Evolutionary conservation across 2,329 filamentous ascomycete genomes (phyloP).

Genomic region (Pseudogymnoascus sp.): DNA sequence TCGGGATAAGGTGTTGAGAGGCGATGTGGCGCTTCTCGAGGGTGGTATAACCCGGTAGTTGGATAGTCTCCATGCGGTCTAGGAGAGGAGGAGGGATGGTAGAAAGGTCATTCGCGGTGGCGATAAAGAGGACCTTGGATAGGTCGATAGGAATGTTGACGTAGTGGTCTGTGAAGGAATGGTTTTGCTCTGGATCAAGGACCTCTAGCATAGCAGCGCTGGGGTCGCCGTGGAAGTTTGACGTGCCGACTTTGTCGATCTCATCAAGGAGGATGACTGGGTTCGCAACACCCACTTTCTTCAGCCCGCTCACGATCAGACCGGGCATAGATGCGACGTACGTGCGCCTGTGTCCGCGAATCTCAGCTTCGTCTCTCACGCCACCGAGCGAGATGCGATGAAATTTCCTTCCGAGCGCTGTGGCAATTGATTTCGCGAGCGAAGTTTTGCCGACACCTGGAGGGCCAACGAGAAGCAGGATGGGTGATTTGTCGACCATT

Average conservation of each 20-base stretch:
- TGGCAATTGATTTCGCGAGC: slow-evolving; percentile 84
- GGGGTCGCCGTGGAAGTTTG: slow-evolving; percentile 90
- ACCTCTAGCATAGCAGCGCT: slow-evolving; percentile 98
- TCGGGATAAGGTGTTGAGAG: slow-evolving; percentile 85
- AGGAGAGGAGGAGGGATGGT: slow-evolving; percentile 90
- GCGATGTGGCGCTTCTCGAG: slow-evolving; percentile 96
- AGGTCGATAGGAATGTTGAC: slow-evolving; percentile 92
- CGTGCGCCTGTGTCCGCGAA: slow-evolving; percentile 85
- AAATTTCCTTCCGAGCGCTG: slow-evolving; percentile 87
- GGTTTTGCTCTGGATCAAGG: slow-evolving; percentile 92
- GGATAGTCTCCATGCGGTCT: slow-evolving; percentile 95
- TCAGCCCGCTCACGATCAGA: slow-evolving; percentile 82
- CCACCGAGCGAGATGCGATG: slow-evolving; percentile 94
- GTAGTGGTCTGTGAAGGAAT: slow-evolving; percentile 92
- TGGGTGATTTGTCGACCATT: slow-evolving; percentile 91
- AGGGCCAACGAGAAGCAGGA: slow-evolving; percentile 84
- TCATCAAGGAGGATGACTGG: slow-evolving; percentile 94
- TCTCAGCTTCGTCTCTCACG: slow-evolving; percentile 93
- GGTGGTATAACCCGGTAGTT: slow-evolving; percentile 89
- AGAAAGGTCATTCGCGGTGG: slow-evolving; percentile 88
- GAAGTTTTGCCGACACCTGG: slow-evolving; percentile 96
- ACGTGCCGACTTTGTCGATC: slow-evolving; percentile 90
- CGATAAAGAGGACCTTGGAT: slow-evolving; percentile 94
- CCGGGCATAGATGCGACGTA: slow-evolving; percentile 99
- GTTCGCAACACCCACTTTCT: slow-evolving; percentile 92